Conservation (phyloP, 805 yeast species). For the Metschnikowia cubensis region DNA sequence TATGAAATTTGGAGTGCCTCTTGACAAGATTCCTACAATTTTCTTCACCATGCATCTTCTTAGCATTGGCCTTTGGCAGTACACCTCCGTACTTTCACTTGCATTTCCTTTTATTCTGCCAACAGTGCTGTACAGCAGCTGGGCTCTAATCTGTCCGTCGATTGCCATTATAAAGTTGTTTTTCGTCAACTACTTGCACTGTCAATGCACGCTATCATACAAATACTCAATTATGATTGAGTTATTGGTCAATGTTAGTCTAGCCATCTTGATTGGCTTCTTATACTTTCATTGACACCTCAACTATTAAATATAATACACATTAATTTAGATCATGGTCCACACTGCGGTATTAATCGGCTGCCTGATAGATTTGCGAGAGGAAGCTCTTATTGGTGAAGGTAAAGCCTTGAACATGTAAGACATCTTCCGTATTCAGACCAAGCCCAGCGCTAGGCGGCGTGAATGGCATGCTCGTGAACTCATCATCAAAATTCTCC, state of each 20-base stretch:
- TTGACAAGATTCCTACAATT: constrained; percentile 8
- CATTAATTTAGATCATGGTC: not conserved
- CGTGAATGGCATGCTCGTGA: constrained; percentile 62
- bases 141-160: not conserved
- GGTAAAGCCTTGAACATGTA: constrained; percentile 40
- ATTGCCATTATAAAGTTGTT: constrained; percentile 8
- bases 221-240: constrained; percentile 9
- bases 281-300: constrained; percentile 13
- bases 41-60: constrained; percentile 8
- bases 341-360: not conserved
- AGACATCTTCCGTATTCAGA: constrained; percentile 23
- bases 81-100: constrained; percentile 8
- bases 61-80: constrained; percentile 13
- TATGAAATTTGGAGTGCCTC: constrained; percentile 12
- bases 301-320: not conserved
- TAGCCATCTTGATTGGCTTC: not conserved
- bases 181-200: constrained; percentile 13
- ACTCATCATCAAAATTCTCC: constrained; percentile 78
- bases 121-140: not conserved
- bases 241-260: constrained; percentile 2
- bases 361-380: not conserved
- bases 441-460: constrained; percentile 10
- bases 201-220: constrained; percentile 13
- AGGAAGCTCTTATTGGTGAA: constrained; percentile 37
- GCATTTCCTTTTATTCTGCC: constrained; percentile 8